Conservation (phyloP, 148 eudicot genomes). For the Heliosperma pusillum region DNA sequence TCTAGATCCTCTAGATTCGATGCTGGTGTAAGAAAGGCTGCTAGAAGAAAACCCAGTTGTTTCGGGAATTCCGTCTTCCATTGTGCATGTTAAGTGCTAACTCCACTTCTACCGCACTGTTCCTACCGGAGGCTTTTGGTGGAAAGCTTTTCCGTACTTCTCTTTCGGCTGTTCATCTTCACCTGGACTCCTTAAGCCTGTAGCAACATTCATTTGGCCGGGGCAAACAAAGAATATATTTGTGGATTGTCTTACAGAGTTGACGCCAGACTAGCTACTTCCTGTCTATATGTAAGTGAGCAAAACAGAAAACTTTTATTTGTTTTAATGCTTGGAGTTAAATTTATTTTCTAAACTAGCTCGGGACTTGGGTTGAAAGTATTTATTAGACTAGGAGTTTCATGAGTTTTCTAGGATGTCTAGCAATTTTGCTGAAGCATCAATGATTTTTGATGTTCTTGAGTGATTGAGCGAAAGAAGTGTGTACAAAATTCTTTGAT, state of each 20-base stretch:
- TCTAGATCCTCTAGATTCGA: slow-evolving; percentile 39
- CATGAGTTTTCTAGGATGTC: not conserved
- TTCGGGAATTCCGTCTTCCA: slow-evolving; percentile 62
- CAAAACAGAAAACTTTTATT: not conserved
- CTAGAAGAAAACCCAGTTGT: slow-evolving; percentile 51
- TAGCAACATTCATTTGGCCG: not conserved
- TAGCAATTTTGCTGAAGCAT: not conserved
- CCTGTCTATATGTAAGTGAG: not conserved
- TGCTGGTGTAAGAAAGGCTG: slow-evolving; percentile 45
- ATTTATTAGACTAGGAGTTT: not conserved
- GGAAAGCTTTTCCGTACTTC: not conserved
- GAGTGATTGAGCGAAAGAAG: not conserved
- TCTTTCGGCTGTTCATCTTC: not conserved
- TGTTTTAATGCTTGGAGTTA: not conserved
- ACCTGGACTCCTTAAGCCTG: not conserved
- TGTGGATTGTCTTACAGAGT: not conserved
- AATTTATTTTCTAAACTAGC: too few relatives aligned
- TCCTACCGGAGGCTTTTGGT: not conserved
- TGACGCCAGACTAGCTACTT: not conserved
- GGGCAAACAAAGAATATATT: not conserved
- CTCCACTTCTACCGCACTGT: not conserved
- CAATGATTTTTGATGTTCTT: not conserved
- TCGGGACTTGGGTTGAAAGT: not conserved
- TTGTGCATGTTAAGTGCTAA: slow-evolving; percentile 58
- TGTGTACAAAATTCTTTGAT: not conserved